Conservation (phyloP, 768 basidiomycete species). For the Boletus pseudo-olivaceus region DNA sequence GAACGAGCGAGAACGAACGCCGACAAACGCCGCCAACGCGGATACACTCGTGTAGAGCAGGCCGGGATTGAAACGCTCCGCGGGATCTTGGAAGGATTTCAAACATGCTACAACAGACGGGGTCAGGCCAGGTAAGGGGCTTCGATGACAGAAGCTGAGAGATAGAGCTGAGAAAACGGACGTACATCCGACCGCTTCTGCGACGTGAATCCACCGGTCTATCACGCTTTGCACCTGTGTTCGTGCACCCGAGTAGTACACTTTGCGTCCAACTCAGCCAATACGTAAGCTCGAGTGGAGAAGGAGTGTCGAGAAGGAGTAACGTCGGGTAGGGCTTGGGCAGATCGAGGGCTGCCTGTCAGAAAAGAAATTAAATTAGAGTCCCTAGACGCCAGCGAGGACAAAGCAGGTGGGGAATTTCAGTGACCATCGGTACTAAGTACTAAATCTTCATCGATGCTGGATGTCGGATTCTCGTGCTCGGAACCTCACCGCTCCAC, state of each 20-base stretch:
- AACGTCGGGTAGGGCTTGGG: conserved; percentile 58
- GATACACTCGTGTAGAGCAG: conserved; percentile 87
- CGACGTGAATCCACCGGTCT: conserved; percentile 80
- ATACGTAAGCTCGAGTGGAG: conserved; percentile 79
- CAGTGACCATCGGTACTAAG: too few species aligned
- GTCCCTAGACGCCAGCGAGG: neutral
- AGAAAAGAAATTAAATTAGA: neutral
- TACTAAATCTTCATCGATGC: too few species aligned
- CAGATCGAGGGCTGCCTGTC: conserved; percentile 87
- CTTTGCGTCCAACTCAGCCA: conserved; percentile 59
- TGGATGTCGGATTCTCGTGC: too few species aligned
- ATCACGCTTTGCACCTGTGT: conserved; percentile 68
- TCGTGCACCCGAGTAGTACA: conserved; percentile 57
- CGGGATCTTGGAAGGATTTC: conserved; percentile 73
- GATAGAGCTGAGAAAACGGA: conserved; percentile 14
- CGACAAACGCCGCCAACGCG: conserved; percentile 81
- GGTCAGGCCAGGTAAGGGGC: neutral
- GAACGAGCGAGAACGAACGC: conserved; percentile 74
- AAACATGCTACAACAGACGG: conserved; percentile 55
- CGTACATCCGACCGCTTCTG: conserved; percentile 82
- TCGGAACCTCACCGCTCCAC: too few species aligned
- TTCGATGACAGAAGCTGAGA: too few species aligned
- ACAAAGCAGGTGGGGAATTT: too few species aligned
- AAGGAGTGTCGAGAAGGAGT: conserved; percentile 69
- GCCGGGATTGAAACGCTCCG: conserved; percentile 86